Base-by-base conservation (phyloP, 2,329 filamentous ascomycete species). In the Aspergillus cejpii region DNA sequence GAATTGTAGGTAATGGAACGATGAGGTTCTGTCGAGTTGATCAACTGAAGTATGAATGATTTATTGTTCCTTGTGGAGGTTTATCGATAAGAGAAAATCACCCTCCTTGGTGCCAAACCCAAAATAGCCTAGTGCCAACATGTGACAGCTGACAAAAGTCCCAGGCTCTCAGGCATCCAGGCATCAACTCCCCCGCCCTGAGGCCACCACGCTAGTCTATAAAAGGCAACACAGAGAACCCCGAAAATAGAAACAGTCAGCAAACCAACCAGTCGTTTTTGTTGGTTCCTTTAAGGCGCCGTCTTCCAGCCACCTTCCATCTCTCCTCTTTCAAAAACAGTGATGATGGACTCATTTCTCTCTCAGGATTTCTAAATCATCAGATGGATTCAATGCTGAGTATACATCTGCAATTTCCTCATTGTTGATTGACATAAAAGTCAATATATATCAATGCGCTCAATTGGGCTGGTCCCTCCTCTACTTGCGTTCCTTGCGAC, bases 201-300 rank as follows among this genome's bases (percentile, higher is more conserved):
- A 58, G 54, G 54, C 57, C 28, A 15, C 17, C 2, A 52, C 47
- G 41, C 60, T 59, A 63, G 37, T 26, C 60, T 47, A 2, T 2
- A 48, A 50, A 28, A 21, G 52, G 58, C 27, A 55, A 49, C 52
- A 49, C 50, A 53, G 51, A 49, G 51, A 48, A 38, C 23, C 8
- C 55, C 53, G 54, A 53, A 61, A 63, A 65, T 64, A 64, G 61
- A 59, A 60, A 60, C 57, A 48, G 41, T 55, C 56, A 58, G 56
- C 53, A n/a, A n/a, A n/a, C n/a, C n/a, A n/a, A n/a, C n/a, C n/a
- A n/a, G n/a, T n/a, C n/a, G n/a, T 53, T 40, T 38, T 41, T 45
- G 47, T 42, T 43, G 39, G 45, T 48, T 37, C 44, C 44, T 49
- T 52, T 53, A 51, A 56, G 51, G 51, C 53, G 53, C 49, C 48